These are phyloP conservation scores for Pestalotiopsis sp. DNA, from an alignment of 2,329 filamentous ascomycete species.

Conservation along the genomic window DNA sequence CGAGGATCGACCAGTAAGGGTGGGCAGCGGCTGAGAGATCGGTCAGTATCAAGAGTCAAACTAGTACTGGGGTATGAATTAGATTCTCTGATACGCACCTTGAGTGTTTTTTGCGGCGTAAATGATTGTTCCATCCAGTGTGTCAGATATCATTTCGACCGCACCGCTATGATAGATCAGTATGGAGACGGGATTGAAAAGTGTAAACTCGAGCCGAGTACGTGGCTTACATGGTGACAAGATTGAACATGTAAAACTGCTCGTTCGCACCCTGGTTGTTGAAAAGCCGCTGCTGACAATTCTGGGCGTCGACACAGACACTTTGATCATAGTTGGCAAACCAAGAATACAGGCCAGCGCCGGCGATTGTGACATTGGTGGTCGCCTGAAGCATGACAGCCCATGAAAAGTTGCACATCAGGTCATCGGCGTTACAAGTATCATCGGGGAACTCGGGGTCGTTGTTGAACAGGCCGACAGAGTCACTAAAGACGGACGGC, in stretches of 20 bases:
- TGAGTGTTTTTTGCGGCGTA: conserved; percentile 1
- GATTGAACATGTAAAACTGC: background rate
- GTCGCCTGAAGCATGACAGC: background rate
- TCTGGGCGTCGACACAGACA: conserved; percentile 1
- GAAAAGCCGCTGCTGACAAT: conserved; percentile 6
- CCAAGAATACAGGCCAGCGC: conserved; percentile 7
- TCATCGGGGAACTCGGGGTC: background rate
- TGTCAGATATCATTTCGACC: background rate
- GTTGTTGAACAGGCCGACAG: background rate
- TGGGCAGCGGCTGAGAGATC: background rate
- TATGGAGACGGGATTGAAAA: background rate
- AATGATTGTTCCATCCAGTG: background rate
- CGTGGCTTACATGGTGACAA: background rate
- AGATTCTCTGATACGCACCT: background rate
- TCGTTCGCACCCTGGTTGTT: background rate
- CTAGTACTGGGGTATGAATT: too few relatives aligned
- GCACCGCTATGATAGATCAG: background rate
- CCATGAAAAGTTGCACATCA: conserved; percentile 3
- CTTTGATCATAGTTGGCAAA: conserved; percentile 2
- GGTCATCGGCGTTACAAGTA: background rate
- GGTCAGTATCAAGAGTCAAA: background rate
- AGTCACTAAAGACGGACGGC: background rate
- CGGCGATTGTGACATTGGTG: conserved; percentile 2
- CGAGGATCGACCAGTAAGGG: background rate
- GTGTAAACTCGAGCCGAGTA: background rate